Conservation (phyloP, 257 asterid species). For the Solanum bukasovii region DNA sequence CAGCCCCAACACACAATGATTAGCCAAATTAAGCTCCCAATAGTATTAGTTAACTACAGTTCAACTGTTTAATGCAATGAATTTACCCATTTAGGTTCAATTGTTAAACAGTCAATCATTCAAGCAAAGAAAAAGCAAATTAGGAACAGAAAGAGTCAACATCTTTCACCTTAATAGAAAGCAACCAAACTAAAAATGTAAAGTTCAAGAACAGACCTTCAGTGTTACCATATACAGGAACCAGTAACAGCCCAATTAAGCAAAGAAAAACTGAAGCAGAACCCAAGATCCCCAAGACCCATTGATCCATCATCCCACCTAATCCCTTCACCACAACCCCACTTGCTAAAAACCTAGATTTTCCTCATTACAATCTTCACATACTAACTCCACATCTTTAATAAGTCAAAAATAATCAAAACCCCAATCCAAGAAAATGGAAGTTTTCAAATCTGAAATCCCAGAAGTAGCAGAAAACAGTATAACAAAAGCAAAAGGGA, state of each 20-base stretch:
- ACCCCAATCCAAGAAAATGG: neutral
- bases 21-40: neutral
- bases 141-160: neutral
- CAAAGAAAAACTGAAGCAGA: constrained; percentile 20
- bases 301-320: constrained; percentile 47
- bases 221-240: constrained; percentile 54
- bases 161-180: neutral
- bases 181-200: neutral
- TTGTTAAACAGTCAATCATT: neutral
- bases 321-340: constrained; percentile 17
- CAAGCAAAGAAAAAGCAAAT: neutral
- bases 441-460: neutral
- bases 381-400: neutral
- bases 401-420: neutral
- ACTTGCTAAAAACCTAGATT: neutral
- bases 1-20: neutral
- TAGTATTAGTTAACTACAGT: neutral
- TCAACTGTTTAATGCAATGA: neutral
- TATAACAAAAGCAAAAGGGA: neutral
- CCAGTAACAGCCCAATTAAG: constrained; percentile 30
- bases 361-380: constrained; percentile 7
- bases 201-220: constrained; percentile 47
- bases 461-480: neutral
- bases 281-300: constrained; percentile 30
- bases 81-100: neutral